Base-by-base conservation (phyloP, 2,329 filamentous ascomycete species). In the Phaeosphaeria sp. region DNA sequence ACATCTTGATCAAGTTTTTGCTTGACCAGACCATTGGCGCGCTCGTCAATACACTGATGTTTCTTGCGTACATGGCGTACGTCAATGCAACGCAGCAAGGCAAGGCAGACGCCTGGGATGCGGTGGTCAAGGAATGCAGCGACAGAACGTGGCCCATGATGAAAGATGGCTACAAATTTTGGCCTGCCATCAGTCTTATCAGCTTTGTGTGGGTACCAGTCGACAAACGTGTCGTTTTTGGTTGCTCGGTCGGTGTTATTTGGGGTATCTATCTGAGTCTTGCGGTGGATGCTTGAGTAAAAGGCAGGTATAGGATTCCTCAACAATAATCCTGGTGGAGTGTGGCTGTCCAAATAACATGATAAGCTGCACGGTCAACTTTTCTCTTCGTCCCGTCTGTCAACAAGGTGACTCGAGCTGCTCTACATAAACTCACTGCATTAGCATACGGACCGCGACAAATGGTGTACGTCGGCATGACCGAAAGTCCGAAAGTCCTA, bases 211-310 rank as follows among this genome's bases (percentile, higher is more conserved):
- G 92, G 58, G 84, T 90, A 63, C 90, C 88, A n/a, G 86, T 92
- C 3, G 85, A 92, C 68, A 83, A 84, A 51, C 82, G 91, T 39
- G 89, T 90, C 50, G 78, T 93, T 33, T 84, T 93, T 60, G 90
- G 88, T n/a, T 87, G 87, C 64, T 74, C 89, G 50, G 90, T 89
- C 18, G 91, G 91, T 5, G 82, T 94, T 22, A 83, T 81, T 15
- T 94, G 91, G 91, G 88, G 89, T 0, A 82, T 93, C 43, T 93
- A 91, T 74, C 80, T 93, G 77, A 92, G 89, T 71, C 78, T 93
- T 68, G 77, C 87, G 62, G 83, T 65, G 21, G 72, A 60, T 25
- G 67, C 61, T 40, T 73, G 58, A 59, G 30, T 24, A 36, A n/a
- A 22, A 25, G 45, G 45, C 2, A 17, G 21, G 21, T 27, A 7